A percentile compares a stretch with the other conserved stretches of the same genome.
Conservation (phyloP, 2,329 filamentous ascomycete genomes). For the Monosporascus sp. region DNA sequence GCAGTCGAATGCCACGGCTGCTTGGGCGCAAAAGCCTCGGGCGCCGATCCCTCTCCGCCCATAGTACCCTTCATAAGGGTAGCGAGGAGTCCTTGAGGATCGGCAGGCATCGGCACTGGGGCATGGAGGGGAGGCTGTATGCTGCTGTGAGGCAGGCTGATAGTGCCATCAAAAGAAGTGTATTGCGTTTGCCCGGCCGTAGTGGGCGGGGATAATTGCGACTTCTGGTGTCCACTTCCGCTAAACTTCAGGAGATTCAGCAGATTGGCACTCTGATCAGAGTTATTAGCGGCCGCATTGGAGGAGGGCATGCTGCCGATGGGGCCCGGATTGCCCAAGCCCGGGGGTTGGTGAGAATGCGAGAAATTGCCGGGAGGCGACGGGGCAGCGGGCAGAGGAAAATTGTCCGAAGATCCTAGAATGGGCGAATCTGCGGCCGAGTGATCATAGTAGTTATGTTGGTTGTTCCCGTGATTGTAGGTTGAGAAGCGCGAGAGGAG, state of each 20-base stretch:
- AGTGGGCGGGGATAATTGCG: slow-evolving; percentile 25
- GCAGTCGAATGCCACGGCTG: slow-evolving; percentile 42
- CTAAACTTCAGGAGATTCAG: slow-evolving; percentile 60
- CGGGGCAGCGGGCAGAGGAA: slow-evolving; percentile 40
- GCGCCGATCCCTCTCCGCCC: slow-evolving; percentile 40
- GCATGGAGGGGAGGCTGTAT: slow-evolving; percentile 44
- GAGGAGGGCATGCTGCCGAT: slow-evolving; percentile 40
- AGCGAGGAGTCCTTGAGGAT: slow-evolving; percentile 53
- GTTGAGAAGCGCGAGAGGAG: slow-evolving; percentile 26
- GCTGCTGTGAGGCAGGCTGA: slow-evolving; percentile 19
- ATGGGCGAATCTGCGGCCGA: slow-evolving; percentile 21
- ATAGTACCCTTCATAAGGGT: slow-evolving; percentile 55
- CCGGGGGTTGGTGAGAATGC: slow-evolving; percentile 34
- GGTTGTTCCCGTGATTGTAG: slow-evolving; percentile 23
- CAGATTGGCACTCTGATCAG: slow-evolving; percentile 49
- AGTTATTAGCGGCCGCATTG: slow-evolving; percentile 16
- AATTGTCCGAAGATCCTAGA: slow-evolving; percentile 24
- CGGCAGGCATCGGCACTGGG: slow-evolving; percentile 50
- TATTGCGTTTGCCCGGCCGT: slow-evolving; percentile 16
- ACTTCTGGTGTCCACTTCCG: slow-evolving; percentile 25
- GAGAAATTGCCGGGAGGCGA: slow-evolving; percentile 36
- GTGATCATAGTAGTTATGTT: slow-evolving; percentile 25
- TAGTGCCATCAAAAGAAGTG: slow-evolving; percentile 15
- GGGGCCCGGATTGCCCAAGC: slow-evolving; percentile 41
- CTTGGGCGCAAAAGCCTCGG: slow-evolving; percentile 27